Base-by-base conservation (phyloP, 805 yeast genomes). In the Saccharomycopsis selenospora region DNA sequence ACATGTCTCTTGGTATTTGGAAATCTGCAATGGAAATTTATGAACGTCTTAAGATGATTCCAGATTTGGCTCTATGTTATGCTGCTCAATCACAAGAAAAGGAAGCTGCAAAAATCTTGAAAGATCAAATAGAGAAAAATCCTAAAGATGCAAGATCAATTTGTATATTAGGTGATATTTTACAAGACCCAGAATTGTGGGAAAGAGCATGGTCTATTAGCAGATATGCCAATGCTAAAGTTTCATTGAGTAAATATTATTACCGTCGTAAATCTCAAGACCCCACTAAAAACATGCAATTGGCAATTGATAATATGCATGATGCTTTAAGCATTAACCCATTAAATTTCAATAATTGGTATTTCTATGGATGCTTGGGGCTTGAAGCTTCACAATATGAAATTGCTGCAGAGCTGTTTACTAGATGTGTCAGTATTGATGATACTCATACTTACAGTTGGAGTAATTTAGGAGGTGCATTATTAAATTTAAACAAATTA, bases 21-120 rank as follows among this genome's bases (percentile, higher is more conserved):
- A 82, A 80, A 56, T 83, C 95, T 7, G 98, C 99, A 1, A 72
- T 89, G 45, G 95, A 87, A 48, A 85, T 93, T 22, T 93, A 88
- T 63, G 86, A 84, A 59, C 71, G 96, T 52, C 68, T 93, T 47
- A 75, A 79, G 30, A 67, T 88, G 72, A 74, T 79, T 59, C 77
- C 83, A 33, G 97, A 91, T 58, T 85, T 85, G 23, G 98, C 98
- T 0, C 68, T 91, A 48, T 93, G 98, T 69, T 79, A 85, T 57
- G 95, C 95, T 2, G 83, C 95, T 1, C 80, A 80, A 11, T 96
- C 90, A 20, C 79, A 84, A 50, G 86, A 78, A 54, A 64, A 63
- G 1, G 74, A 77, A 50, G 97, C 96, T 0, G 76, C 76, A 49
- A 67, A 68, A 33, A 66, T 88, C 14, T 66, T 93, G 36, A 56